A percentile compares a stretch with the other conserved stretches of the same genome.
phyloP scores from a whole-genome alignment of 2,329 filamentous ascomycete genomes.

The Fusarium sp. region DNA sequence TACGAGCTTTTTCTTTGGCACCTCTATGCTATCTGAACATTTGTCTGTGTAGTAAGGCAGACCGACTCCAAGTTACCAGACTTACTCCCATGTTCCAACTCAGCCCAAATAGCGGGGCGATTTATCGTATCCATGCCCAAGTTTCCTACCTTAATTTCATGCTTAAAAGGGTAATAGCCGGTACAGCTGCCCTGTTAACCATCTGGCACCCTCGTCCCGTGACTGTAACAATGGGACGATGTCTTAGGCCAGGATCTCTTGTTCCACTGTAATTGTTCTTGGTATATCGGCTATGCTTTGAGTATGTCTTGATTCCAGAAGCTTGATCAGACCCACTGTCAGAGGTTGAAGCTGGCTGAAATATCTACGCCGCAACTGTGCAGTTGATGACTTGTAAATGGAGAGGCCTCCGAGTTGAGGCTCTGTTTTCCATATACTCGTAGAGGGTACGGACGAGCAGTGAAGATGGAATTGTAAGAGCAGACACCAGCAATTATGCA shows the following conservation, averaged over 20 bases:
- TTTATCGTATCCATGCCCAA: background rate
- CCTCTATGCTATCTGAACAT: no score
- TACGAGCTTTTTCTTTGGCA: no score
- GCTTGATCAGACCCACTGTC: background rate
- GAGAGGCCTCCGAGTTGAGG: background rate
- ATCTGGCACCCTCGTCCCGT: no score
- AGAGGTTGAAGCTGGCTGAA: background rate
- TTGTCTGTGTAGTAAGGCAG: no score
- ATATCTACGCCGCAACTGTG: background rate
- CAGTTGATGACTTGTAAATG: background rate
- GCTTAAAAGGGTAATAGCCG: background rate
- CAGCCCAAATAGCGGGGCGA: background rate
- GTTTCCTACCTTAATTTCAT: background rate
- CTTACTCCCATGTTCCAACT: no score
- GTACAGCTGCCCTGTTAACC: background rate
- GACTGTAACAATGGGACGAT: background rate
- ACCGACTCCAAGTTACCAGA: no score
- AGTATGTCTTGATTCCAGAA: background rate
- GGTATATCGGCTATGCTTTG: background rate
- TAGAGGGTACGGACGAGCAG: background rate
- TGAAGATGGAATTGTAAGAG: fast-evolving
- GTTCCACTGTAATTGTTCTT: background rate
- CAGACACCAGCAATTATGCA: fast-evolving
- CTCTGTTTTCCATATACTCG: background rate
- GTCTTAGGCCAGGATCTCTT: no score